A percentile compares a stretch with the other conserved stretches of the same genome.
phyloP scores from a whole-genome alignment of 441 rosid genomes.

The Arabidopsis hybrid region DNA sequence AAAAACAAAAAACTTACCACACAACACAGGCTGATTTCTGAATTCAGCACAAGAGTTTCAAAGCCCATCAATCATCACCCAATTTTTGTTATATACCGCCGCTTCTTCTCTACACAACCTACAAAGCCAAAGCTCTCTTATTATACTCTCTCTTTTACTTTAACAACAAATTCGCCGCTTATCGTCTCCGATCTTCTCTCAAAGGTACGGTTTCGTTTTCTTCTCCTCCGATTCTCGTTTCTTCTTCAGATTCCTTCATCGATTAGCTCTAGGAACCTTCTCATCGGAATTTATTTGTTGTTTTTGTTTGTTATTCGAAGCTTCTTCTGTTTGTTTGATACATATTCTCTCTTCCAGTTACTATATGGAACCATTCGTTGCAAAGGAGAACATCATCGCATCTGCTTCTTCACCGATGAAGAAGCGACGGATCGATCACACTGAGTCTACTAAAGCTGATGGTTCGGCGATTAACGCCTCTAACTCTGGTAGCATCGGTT shows the following conservation, averaged over 20 bases:
- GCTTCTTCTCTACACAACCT: constrained; percentile 44
- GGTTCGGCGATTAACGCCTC: constrained; percentile 41
- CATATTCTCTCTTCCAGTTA: constrained; percentile 34
- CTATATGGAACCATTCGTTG: constrained; percentile 45
- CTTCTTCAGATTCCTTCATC: constrained; percentile 25
- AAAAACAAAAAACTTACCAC: background rate
- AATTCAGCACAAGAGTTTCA: background rate
- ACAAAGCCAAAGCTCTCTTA: constrained; percentile 21
- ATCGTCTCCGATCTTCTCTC: constrained; percentile 38
- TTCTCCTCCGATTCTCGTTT: constrained; percentile 27
- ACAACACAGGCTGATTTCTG: constrained; percentile 24
- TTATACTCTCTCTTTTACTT: constrained; percentile 11
- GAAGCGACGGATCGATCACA: constrained; percentile 52
- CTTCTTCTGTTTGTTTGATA: constrained; percentile 28
- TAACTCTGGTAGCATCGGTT: constrained; percentile 22
- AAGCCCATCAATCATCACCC: constrained; percentile 33
- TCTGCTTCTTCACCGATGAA: constrained; percentile 46
- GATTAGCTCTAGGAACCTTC: constrained; percentile 21
- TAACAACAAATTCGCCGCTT: constrained; percentile 37
- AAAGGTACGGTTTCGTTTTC: constrained; percentile 32
- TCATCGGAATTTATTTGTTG: constrained; percentile 6
- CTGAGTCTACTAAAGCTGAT: constrained; percentile 35
- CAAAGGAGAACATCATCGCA: constrained; percentile 36
- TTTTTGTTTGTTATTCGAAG: background rate
- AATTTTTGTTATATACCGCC: constrained; percentile 24